Evolutionary conservation across 352 stramenopile species (phyloP).

Genomic region (Globisporangium takayamanum): DNA sequence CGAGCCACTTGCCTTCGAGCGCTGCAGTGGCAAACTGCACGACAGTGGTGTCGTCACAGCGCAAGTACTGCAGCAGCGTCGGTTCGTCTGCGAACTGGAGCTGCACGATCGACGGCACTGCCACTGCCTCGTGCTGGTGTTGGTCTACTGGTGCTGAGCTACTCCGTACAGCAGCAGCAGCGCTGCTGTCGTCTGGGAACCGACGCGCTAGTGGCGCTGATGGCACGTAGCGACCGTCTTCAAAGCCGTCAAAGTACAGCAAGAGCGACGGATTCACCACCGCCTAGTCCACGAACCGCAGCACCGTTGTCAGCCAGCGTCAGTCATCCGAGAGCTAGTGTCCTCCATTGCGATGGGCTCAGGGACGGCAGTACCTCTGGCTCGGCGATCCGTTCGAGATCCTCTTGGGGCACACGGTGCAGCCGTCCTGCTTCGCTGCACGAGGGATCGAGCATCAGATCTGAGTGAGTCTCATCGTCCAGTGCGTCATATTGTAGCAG

Average conservation of each 20-base stretch:
- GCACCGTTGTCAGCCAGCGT: background rate
- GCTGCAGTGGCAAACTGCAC: constrained; percentile 65
- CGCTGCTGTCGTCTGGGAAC: constrained; percentile 46
- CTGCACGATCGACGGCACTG: constrained; percentile 61
- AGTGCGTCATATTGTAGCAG: constrained; percentile 40
- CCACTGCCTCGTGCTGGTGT: constrained; percentile 4
- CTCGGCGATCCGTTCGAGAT: constrained; percentile 31
- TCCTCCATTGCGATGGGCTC: background rate
- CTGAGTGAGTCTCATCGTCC: background rate
- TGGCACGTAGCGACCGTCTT: constrained; percentile 45
- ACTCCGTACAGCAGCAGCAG: background rate
- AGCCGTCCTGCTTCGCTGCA: constrained; percentile 45
- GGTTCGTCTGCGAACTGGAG: constrained; percentile 64
- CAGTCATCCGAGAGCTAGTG: background rate
- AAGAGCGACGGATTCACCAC: constrained; percentile 58
- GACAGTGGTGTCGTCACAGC: constrained; percentile 57
- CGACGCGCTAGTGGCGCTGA: constrained; percentile 51
- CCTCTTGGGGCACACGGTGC: constrained; percentile 51
- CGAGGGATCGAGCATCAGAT: background rate
- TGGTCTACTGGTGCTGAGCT: background rate
- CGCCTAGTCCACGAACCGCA: constrained; percentile 20
- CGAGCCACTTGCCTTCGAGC: constrained; percentile 69
- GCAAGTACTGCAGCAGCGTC: constrained; percentile 56
- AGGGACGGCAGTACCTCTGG: constrained; percentile 26
- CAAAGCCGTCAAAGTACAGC: constrained; percentile 76